Base-by-base conservation (phyloP, 441 rosid genomes). In the Erysimum cheiri region DNA sequence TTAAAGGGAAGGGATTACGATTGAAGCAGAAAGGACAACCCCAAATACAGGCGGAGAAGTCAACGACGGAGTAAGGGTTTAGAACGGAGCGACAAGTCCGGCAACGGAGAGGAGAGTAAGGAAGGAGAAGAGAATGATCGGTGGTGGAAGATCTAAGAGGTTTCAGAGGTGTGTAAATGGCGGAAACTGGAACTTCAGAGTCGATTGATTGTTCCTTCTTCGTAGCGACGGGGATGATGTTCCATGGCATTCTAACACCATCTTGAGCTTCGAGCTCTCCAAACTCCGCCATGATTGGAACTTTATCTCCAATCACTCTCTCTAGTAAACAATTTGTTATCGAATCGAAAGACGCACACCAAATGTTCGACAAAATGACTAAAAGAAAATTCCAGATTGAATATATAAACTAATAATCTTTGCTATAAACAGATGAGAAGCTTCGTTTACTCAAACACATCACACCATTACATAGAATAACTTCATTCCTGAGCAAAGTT, bases 241-340 rank as follows among this genome's bases (percentile, higher is more conserved):
- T 94, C 98, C 99, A 94, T 15, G 94, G 76, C 91, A 90, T 92
- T 59, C 99, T 67, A 26, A 88, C 88, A 4, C 98, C 96, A 54
- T 94, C 99, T 70, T 88, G 97, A 43, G 78, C 85, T 75, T 92
- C 98, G 52, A 92, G 83, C 74, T 86, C 98, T 62, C 70, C 63
- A 75, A 94, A 92, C 46, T 92, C 97, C 80, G 86, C 82, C 98
- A 89, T 89, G 64, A 2, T 36, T 54, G 12, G 26, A 57, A 13
- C 52, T 29, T 49, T 17, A 47, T 48, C 58, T 22, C n/a, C 4
- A 6, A 39, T 5, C 26, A 44, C 43, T 50, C n/a, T 14, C 33
- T 14, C 35, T 9, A 15, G 5, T 13, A 22, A 15, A 10, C 19
- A 52, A 8, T 36, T 4, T 59, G 31, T 29, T 50, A 26, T 32